Conservation (phyloP, 768 basidiomycete species). For the Leccinum longicurvipes region DNA sequence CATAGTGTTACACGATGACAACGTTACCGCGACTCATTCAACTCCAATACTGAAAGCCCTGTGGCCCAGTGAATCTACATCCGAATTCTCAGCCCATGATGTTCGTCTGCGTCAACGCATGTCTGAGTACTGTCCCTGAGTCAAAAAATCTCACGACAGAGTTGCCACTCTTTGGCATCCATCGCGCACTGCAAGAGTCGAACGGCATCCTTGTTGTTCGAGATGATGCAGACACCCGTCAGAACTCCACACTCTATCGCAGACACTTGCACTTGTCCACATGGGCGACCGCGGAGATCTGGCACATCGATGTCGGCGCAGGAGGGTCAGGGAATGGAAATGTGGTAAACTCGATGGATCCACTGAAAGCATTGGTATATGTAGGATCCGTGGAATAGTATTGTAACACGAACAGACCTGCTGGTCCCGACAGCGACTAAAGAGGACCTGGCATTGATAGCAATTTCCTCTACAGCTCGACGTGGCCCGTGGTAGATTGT, state of each 20-base stretch:
- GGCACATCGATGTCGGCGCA: conserved; percentile 61
- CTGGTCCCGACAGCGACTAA: conserved; percentile 76
- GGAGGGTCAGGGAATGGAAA: conserved; percentile 64
- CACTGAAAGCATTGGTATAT: conserved; percentile 38
- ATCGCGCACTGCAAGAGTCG: conserved; percentile 76
- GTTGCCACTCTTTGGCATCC: conserved; percentile 77
- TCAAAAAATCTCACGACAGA: conserved; percentile 89
- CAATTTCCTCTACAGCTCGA: conserved; percentile 59
- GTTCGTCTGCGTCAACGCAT: conserved; percentile 56
- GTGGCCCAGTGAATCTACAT: not conserved
- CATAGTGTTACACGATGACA: not conserved
- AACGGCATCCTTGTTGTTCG: conserved; percentile 81
- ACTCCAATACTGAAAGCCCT: not conserved
- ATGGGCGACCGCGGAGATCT: conserved; percentile 53
- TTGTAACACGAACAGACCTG: conserved; percentile 40
- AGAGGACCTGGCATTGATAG: conserved; percentile 79
- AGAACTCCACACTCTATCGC: conserved; percentile 87
- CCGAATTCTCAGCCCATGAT: conserved; percentile 24
- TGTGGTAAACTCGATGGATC: conserved; percentile 60
- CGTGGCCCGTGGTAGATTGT: conserved; percentile 60
- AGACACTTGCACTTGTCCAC: conserved; percentile 61
- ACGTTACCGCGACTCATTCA: not conserved
- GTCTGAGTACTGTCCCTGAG: conserved; percentile 64
- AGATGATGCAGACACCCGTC: conserved; percentile 95
- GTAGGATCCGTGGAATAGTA: not conserved